Conservation (phyloP, 306 rosid genomes). For the Trifolium repens region DNA sequence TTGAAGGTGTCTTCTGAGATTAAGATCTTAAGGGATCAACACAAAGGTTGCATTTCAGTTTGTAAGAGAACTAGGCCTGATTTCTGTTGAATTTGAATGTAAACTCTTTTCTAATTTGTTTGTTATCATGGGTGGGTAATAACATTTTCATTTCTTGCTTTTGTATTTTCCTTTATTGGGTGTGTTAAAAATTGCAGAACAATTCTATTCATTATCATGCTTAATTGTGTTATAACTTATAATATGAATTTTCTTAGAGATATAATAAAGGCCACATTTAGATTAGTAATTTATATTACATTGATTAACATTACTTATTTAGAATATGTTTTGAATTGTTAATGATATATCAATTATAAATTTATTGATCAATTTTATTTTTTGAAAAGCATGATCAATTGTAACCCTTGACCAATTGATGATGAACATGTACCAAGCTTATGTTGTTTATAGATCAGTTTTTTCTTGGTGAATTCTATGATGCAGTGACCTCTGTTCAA, state of each 20-base stretch:
- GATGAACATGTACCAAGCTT: not conserved
- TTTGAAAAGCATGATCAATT: not conserved
- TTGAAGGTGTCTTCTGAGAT: constrained; percentile 82
- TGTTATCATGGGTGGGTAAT: constrained; percentile 13
- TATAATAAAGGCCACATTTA: not conserved
- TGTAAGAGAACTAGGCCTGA: constrained; percentile 81
- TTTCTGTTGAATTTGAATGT: constrained; percentile 61
- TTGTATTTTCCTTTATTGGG: constrained; percentile 25
- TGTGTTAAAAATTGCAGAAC: constrained; percentile 33
- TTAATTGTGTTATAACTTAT: constrained; percentile 7
- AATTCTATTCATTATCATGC: constrained; percentile 26
- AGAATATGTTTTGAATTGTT: not conserved
- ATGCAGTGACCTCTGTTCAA: not conserved
- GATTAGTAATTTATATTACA: not conserved
- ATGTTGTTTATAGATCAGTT: not conserved
- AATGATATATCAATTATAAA: no score
- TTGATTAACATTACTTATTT: not conserved
- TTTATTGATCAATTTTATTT: not conserved
- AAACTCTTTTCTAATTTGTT: not conserved
- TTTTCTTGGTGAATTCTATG: not conserved
- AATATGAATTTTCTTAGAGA: not conserved
- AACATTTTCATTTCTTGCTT: constrained; percentile 3
- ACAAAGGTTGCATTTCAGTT: constrained; percentile 79
- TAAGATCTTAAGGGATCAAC: constrained; percentile 91
- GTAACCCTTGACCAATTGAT: not conserved